phyloP scores from a whole-genome alignment of 1,284 basidiomycete species.

The Xerocomus nothofagi region DNA sequence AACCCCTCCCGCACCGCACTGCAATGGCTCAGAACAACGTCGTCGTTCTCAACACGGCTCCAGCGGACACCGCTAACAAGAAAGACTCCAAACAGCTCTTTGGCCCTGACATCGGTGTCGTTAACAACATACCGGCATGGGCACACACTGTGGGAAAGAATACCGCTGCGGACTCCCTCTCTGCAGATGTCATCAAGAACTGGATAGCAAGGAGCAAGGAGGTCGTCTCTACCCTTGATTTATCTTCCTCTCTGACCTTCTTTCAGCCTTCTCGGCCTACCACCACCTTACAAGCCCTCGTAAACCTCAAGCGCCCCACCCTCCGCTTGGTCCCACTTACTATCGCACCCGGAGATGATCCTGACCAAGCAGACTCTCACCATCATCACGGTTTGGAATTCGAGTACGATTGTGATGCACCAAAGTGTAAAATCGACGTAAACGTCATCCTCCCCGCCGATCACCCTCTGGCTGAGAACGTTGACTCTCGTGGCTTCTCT shows the following conservation, averaged over 20 bases:
- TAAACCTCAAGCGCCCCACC: slow-evolving; percentile 87
- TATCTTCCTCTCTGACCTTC: neutral
- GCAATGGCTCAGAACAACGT: slow-evolving; percentile 43
- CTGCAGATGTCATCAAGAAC: slow-evolving; percentile 53
- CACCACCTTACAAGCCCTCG: slow-evolving; percentile 86
- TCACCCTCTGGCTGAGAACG: slow-evolving; percentile 47
- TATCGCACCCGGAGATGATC: slow-evolving; percentile 44
- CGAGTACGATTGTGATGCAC: slow-evolving; percentile 85
- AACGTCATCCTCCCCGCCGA: slow-evolving; percentile 66
- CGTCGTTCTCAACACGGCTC: slow-evolving; percentile 41
- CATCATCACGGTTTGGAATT: slow-evolving; percentile 80
- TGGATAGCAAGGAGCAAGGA: slow-evolving; percentile 88
- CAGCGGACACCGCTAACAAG: slow-evolving; percentile 22
- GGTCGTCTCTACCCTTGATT: slow-evolving; percentile 40
- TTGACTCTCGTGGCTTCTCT: slow-evolving; percentile 44
- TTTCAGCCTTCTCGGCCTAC: slow-evolving; percentile 73
- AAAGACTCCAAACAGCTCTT: slow-evolving; percentile 56
- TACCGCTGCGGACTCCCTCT: slow-evolving; percentile 30
- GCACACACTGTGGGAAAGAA: slow-evolving; percentile 37
- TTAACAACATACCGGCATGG: slow-evolving; percentile 45
- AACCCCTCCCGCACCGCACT: slow-evolving; percentile 46
- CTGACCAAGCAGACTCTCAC: slow-evolving; percentile 45
- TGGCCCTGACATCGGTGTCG: slow-evolving; percentile 65
- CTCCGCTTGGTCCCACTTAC: slow-evolving; percentile 68
- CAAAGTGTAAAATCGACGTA: slow-evolving; percentile 76